phyloP scores from a whole-genome alignment of 2,329 filamentous ascomycete species.

The Colletotrichum brevisporum region DNA sequence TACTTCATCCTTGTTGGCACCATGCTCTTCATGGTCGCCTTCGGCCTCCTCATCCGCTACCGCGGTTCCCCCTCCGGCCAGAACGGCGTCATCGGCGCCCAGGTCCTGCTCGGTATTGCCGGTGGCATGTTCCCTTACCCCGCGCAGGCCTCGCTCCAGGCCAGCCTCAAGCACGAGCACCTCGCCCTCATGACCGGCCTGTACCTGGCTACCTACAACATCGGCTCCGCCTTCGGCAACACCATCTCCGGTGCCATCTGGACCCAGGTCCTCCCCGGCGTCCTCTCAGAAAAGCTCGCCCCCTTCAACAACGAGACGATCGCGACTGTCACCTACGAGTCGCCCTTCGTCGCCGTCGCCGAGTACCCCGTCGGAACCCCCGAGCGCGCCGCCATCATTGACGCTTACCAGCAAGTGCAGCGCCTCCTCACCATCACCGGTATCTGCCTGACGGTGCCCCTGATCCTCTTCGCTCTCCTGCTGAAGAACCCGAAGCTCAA shows the following conservation, averaged over 20 bases:
- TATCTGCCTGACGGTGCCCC: slow-evolving; percentile 63
- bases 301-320: slow-evolving; percentile 55
- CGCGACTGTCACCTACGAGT: slow-evolving; percentile 51
- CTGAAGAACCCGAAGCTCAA: slow-evolving; percentile 63
- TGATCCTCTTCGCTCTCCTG: slow-evolving; percentile 59
- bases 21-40: slow-evolving; percentile 73
- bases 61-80: slow-evolving; percentile 67
- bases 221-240: slow-evolving; percentile 73
- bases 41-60: slow-evolving; percentile 74
- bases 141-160: slow-evolving; percentile 61
- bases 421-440: slow-evolving; percentile 62
- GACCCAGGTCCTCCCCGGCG: slow-evolving; percentile 68
- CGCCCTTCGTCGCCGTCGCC: slow-evolving; percentile 51
- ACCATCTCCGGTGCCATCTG: slow-evolving; percentile 74
- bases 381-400: slow-evolving; percentile 59
- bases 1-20: slow-evolving; percentile 74
- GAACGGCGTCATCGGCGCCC: slow-evolving; percentile 72
- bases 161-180: slow-evolving; percentile 61
- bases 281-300: slow-evolving; percentile 52
- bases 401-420: slow-evolving; percentile 62
- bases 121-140: slow-evolving; percentile 73
- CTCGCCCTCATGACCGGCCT: slow-evolving; percentile 75
- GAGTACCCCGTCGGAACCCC: slow-evolving; percentile 58
- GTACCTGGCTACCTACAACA: slow-evolving; percentile 74
- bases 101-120: slow-evolving; percentile 73